phyloP scores from a whole-genome alignment of 306 rosid genomes.

The Cucumis hystrix region DNA sequence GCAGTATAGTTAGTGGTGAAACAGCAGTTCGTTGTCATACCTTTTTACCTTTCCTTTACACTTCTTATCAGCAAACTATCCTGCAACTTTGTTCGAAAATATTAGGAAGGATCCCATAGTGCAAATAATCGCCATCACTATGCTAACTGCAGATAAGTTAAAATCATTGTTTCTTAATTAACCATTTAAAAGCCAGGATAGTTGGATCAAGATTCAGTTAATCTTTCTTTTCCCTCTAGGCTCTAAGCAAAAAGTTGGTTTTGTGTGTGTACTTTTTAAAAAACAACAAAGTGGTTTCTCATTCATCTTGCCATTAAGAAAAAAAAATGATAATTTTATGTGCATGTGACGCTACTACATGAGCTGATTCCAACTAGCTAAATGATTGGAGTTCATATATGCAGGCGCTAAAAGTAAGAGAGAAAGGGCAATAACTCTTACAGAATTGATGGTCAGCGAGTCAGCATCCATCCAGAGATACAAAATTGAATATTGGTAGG shows the following conservation, averaged over 20 bases:
- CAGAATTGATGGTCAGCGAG: background rate
- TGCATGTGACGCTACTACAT: background rate
- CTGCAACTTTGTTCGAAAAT: background rate
- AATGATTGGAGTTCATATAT: background rate
- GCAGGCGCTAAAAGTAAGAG: background rate
- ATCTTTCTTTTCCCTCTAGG: background rate
- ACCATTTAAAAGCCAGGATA: background rate
- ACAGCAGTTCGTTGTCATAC: background rate
- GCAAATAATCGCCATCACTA: background rate
- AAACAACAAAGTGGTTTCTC: background rate
- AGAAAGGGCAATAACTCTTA: background rate
- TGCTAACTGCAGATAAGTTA: background rate
- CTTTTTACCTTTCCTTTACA: background rate
- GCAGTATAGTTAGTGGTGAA: background rate
- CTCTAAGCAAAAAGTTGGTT: background rate
- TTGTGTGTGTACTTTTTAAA: background rate
- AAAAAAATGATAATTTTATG: background rate
- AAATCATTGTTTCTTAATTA: background rate
- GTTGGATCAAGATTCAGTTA: background rate
- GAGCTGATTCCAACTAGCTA: background rate
- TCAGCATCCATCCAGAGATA: constrained; percentile 5
- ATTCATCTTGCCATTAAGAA: background rate
- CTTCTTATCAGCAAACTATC: background rate
- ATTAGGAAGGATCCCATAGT: background rate
- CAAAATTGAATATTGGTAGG: background rate